Evolutionary conservation across 768 basidiomycete species (phyloP).

Genomic region (Naganishia randhawae): DNA sequence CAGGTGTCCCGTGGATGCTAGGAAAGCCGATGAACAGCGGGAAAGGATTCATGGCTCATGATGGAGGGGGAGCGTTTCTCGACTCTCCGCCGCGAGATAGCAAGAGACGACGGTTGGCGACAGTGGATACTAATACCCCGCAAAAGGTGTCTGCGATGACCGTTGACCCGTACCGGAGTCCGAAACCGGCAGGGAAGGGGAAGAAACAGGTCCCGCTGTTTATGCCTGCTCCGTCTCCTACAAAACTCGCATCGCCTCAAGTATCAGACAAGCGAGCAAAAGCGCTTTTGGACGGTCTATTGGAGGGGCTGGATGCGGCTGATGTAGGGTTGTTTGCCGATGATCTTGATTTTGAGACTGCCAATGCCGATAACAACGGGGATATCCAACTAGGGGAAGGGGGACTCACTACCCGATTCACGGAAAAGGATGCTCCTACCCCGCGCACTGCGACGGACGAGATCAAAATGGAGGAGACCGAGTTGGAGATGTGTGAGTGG

Average conservation of each 20-base stretch:
- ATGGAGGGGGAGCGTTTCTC: background rate
- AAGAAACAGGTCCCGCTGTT: slow-evolving; percentile 1
- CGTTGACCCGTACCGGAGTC: no score
- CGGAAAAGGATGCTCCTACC: background rate
- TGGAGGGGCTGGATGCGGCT: background rate
- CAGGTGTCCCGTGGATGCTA: slow-evolving; percentile 4
- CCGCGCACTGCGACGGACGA: background rate
- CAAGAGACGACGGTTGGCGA: background rate
- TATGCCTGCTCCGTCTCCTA: slow-evolving; percentile 19
- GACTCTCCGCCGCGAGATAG: background rate
- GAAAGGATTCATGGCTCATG: background rate
- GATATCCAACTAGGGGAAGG: background rate
- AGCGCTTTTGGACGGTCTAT: background rate
- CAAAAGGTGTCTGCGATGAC: no score
- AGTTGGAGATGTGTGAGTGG: background rate
- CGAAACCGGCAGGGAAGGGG: no score
- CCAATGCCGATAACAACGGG: background rate
- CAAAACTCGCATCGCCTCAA: background rate
- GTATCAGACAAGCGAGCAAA: background rate
- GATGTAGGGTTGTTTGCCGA: slow-evolving; percentile 6
- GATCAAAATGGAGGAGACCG: background rate
- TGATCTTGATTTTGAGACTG: background rate
- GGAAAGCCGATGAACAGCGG: slow-evolving; percentile 1
- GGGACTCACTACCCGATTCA: background rate
- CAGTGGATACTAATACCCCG: background rate